A percentile compares a stretch with the other conserved stretches of the same genome.
phyloP scores from a whole-genome alignment of 208 protist species.

The Leishmania mexicana region DNA sequence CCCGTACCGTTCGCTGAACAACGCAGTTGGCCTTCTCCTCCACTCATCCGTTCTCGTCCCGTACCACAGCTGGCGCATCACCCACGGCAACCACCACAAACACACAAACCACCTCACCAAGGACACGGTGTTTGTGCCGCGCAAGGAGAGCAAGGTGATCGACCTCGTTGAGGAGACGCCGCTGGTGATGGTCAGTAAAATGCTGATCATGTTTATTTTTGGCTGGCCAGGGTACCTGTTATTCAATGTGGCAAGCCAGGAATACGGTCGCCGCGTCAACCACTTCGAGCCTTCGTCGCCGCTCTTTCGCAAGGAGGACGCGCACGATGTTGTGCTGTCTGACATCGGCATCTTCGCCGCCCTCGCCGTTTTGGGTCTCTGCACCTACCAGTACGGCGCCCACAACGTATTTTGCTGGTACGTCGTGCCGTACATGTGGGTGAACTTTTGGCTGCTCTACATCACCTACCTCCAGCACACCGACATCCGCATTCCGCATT shows the following conservation, averaged over 20 bases:
- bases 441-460: constrained; percentile 92
- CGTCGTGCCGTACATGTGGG: constrained; percentile 80
- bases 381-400: constrained; percentile 56
- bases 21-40: constrained; percentile 86
- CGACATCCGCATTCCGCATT: constrained; percentile 92
- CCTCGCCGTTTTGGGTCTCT: constrained; percentile 47
- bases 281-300: constrained; percentile 88
- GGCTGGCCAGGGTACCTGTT: constrained; percentile 93
- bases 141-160: constrained; percentile 59
- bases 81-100: constrained; percentile 94
- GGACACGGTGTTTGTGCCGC: constrained; percentile 88
- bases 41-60: constrained; percentile 92
- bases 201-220: constrained; percentile 78
- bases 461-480: constrained; percentile 96
- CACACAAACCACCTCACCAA: constrained; percentile 94
- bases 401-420: constrained; percentile 79
- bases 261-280: constrained; percentile 69
- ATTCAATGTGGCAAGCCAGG: constrained; percentile 72
- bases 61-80: constrained; percentile 94
- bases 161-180: constrained; percentile 78
- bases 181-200: constrained; percentile 46
- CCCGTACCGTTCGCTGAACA: constrained; percentile 74
- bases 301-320: constrained; percentile 81
- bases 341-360: constrained; percentile 69
- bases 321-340: constrained; percentile 67